phyloP scores from a whole-genome alignment of 495 filamentous ascomycete genomes.

The Aspergillus cristatus region DNA sequence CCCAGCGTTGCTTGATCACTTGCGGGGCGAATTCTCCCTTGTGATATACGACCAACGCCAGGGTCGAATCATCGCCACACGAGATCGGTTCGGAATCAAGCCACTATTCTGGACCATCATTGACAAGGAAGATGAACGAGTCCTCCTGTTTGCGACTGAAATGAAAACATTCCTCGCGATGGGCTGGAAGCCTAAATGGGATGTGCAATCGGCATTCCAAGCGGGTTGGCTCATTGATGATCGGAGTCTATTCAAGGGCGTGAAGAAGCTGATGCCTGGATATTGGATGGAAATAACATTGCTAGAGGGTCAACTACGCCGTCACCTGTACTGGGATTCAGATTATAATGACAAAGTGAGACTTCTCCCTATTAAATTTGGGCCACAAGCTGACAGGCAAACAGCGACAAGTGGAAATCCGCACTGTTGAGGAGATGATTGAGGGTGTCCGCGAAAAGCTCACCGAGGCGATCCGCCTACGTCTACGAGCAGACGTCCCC shows the following conservation, averaged over 20 bases:
- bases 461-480: neutral
- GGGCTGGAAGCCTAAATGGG: conserved; percentile 4
- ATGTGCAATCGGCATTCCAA: conserved; percentile 27
- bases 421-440: neutral
- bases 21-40: conserved; percentile 35
- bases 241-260: conserved; percentile 35
- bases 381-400: neutral
- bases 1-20: conserved; percentile 23
- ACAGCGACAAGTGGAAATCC: neutral
- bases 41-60: neutral
- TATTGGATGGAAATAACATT: conserved; percentile 20
- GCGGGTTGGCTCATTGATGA: conserved; percentile 24
- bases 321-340: conserved; percentile 16
- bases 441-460: neutral
- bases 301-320: conserved; percentile 12
- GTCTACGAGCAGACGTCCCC: neutral
- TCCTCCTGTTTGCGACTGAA: neutral
- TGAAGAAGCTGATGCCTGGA: conserved; percentile 22
- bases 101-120: neutral
- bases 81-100: neutral
- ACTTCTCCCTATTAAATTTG: no score
- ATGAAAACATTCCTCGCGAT: neutral
- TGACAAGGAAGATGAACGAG: neutral
- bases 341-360: neutral
- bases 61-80: neutral